Conservation (phyloP, 2,329 filamentous ascomycete genomes). For the Penicillium sp. region DNA sequence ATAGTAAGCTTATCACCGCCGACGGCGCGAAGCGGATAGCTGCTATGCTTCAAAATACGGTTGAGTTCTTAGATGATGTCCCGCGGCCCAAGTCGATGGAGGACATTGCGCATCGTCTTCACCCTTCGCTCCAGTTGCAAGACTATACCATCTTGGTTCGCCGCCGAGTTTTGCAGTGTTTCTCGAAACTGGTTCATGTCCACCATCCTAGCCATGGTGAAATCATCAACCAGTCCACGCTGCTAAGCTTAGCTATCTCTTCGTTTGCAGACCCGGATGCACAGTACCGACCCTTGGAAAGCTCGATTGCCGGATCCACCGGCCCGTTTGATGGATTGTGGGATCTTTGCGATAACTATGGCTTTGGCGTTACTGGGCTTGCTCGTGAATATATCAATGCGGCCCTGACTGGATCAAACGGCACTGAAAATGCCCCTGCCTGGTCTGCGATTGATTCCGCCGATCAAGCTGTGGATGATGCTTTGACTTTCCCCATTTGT, state of each 20-base stretch:
- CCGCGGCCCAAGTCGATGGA: slow-evolving; percentile 83
- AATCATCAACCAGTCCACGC: slow-evolving; percentile 84
- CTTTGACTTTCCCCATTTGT: slow-evolving; percentile 67
- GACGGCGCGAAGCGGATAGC: slow-evolving; percentile 93
- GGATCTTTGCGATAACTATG: slow-evolving; percentile 93
- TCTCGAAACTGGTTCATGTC: slow-evolving; percentile 85
- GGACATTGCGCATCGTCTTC: slow-evolving; percentile 81
- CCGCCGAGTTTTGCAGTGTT: slow-evolving; percentile 90
- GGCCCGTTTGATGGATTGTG: slow-evolving; percentile 91
- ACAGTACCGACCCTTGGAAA: slow-evolving; percentile 76
- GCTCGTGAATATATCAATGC: slow-evolving; percentile 76
- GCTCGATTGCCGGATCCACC: slow-evolving; percentile 87
- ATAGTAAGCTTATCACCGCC: slow-evolving; percentile 85
- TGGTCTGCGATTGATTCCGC: slow-evolving; percentile 45
- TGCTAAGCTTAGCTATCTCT: slow-evolving; percentile 85
- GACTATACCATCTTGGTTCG: slow-evolving; percentile 94
- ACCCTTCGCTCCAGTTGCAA: slow-evolving; percentile 82
- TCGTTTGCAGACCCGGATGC: slow-evolving; percentile 90
- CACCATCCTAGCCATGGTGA: slow-evolving; percentile 85
- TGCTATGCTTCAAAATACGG: slow-evolving; percentile 92
- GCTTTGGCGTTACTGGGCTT: slow-evolving; percentile 88
- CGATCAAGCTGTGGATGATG: slow-evolving; percentile 47
- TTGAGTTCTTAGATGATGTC: slow-evolving; percentile 82
- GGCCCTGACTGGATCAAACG: slow-evolving; percentile 71
- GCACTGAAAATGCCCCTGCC: slow-evolving; percentile 57